Evolutionary conservation across 1,139 yeast species (phyloP), one percentile per base, ranked within the genome.

Genomic region (Pichia terricola): DNA sequence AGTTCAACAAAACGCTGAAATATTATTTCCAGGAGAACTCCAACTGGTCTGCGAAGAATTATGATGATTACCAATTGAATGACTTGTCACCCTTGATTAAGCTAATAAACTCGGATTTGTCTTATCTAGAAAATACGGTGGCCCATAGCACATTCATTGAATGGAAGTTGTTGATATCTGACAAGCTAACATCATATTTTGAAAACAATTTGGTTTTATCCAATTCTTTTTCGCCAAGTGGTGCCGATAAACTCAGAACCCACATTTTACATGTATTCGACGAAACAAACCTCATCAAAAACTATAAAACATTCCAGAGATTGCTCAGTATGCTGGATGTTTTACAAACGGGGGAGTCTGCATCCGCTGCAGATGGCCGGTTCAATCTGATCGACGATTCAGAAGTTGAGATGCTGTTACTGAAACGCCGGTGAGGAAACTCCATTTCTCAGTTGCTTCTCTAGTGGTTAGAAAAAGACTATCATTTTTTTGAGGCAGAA

Each of bases 201-300:
- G 57, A 60, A 42, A 52, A 50, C 34, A 56, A 59, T 45, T 44
- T 61, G 27, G 49, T 59, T 11, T 53, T 55, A 37, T 53, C 58
- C 42, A 82, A 82, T 57, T 73, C 69, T 50, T 87, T 87, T 61
- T 73, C 72, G 38, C 50, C 55, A 11, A 41, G 50, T 1, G 95
- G 95, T 0, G 72, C 79, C 1, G 53, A 54, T 6, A 89, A 82
- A 55, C 65, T 87, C 26, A 57, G 64, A 5, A 52, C 59, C 4
- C 95, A 86, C 58, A 65, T 81, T 35, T 59, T 63, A 1, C 68
- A 69, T 35, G 49, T 82, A n/a, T 67, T 70, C 51, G 55, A 60
- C 2, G 51, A 63, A 32, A 57, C 82, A 43, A 61, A 58, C 3
- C 51, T 60, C 36, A 56, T 55, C 57, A 55, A 54, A 36, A 65